phyloP scores from a whole-genome alignment of 2,329 filamentous ascomycete species.

The Colletotrichum acutatum region DNA sequence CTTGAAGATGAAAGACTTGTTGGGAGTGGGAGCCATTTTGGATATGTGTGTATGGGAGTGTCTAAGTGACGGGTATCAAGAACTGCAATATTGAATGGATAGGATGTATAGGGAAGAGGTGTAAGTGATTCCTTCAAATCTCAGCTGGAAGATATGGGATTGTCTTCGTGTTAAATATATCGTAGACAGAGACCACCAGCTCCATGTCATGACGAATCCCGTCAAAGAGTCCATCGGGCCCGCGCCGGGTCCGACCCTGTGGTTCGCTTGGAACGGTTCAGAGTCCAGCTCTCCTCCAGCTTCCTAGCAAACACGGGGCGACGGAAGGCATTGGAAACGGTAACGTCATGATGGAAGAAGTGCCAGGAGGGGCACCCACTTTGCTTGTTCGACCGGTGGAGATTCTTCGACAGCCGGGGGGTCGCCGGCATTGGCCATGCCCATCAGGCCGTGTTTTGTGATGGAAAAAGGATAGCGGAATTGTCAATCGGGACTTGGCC shows the following conservation, averaged over 20 bases:
- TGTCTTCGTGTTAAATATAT: conserved; percentile 8
- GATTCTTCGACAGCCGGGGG: neutral
- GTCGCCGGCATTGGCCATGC: conserved; percentile 1
- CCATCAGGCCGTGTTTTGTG: conserved; percentile 4
- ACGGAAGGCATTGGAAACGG: conserved; percentile 19
- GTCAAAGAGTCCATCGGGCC: conserved; percentile 5
- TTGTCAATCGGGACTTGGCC: neutral
- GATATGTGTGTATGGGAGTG: neutral
- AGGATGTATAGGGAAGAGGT: neutral
- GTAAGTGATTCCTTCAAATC: neutral
- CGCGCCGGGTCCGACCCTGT: conserved; percentile 22
- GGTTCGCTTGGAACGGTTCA: neutral
- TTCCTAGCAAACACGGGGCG: neutral
- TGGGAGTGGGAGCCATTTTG: conserved; percentile 60
- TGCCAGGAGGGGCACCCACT: conserved; percentile 1
- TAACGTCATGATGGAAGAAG: conserved; percentile 33
- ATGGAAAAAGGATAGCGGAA: conserved; percentile 13
- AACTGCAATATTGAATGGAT: neutral
- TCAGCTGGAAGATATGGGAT: neutral
- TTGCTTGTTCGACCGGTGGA: neutral
- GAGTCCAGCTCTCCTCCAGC: neutral
- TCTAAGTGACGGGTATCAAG: conserved; percentile 8
- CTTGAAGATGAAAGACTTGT: conserved; percentile 83
- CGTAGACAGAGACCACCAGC: neutral
- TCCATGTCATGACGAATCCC: conserved; percentile 6